Evolutionary conservation across 345 rosid genomes (phyloP).

Genomic region (Microthlaspi erraticum): DNA sequence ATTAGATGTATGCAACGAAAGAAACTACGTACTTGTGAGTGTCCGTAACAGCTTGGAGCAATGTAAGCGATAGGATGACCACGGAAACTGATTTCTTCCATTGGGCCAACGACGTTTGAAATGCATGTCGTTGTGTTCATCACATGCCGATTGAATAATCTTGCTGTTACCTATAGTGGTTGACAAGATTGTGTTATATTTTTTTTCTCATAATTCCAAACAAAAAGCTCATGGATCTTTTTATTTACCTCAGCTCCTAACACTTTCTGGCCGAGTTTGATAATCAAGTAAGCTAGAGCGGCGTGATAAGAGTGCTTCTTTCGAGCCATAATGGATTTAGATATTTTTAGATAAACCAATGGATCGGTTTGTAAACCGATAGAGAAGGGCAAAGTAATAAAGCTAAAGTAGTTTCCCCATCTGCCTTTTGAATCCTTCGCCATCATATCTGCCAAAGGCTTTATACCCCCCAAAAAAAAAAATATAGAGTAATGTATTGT

Average conservation of each 20-base stretch:
- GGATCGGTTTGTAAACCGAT: slow-evolving; percentile 53
- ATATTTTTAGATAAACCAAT: slow-evolving; percentile 48
- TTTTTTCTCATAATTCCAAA: not conserved
- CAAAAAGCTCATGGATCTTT: no score
- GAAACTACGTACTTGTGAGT: slow-evolving; percentile 46
- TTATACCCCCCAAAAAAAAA: not conserved
- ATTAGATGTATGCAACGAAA: no score
- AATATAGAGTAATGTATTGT: no score
- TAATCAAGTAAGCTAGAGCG: slow-evolving; percentile 7
- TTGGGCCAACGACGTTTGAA: slow-evolving; percentile 65
- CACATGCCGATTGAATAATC: slow-evolving; percentile 42
- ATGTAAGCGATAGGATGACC: slow-evolving; percentile 65
- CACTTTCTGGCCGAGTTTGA: slow-evolving; percentile 30
- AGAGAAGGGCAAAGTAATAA: slow-evolving; percentile 52
- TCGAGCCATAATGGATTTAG: slow-evolving; percentile 56
- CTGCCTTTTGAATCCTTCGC: slow-evolving; percentile 47
- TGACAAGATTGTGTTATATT: not conserved
- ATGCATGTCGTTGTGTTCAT: slow-evolving; percentile 53
- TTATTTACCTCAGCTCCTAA: slow-evolving; percentile 52
- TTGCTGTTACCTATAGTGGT: slow-evolving; percentile 45
- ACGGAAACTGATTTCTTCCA: slow-evolving; percentile 60
- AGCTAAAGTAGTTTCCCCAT: slow-evolving; percentile 69
- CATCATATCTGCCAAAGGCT: slow-evolving; percentile 66
- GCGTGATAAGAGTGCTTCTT: slow-evolving; percentile 64
- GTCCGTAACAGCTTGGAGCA: slow-evolving; percentile 64